Base-by-base conservation (phyloP, 1,284 basidiomycete genomes). In the Ganoderma resinaceum region DNA sequence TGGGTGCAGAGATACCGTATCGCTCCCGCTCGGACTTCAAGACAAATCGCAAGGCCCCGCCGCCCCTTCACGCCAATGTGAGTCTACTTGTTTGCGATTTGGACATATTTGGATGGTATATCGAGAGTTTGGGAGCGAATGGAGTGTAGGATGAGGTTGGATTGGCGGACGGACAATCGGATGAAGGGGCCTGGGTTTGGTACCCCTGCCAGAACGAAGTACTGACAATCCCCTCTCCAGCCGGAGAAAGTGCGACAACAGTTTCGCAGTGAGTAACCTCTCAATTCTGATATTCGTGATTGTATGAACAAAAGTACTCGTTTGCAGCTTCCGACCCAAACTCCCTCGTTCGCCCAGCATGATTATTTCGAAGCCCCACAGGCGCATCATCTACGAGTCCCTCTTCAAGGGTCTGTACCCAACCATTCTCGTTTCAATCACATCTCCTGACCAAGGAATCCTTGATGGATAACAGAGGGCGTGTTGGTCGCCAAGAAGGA, bases 401-500 rank as follows among this genome's bases (percentile, higher is more conserved):
- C 95, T 98, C 88, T 98, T 98, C 94, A 97, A 97, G 86, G 96
- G 95, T 95, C 74, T 75, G 90, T 83, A 26, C 12, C 55, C 29
- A 55, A 38, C 2, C 26, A n/a, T 35, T 42, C 23, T 20, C 23
- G 31, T 8, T 18, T 26, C 33, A 20, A 11, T 23, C 18, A 35
- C 6, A 38, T 6, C n/a, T 6, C 61, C 42, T 72, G 42, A 72
- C 60, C 33, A 40, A 61, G 14, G 18, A 16, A 3, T 26, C 14
- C 57, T 63, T 63, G n/a, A 0, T 7, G 20, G 2, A 49, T 1
- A 65, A 49, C 75, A 96, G 95, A 98, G 93, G 97, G 98, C 79
- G 98, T 99, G 74, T 87, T 99, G 80, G 97, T 99, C 81, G 97
- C 97, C 79, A 97, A 98, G 88, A 99, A 99, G 88, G 96, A 99